A percentile compares a stretch with the other conserved stretches of the same genome.
Evolutionary conservation across 208 protist genomes (phyloP).

Genomic region (Trypanosoma avium): DNA sequence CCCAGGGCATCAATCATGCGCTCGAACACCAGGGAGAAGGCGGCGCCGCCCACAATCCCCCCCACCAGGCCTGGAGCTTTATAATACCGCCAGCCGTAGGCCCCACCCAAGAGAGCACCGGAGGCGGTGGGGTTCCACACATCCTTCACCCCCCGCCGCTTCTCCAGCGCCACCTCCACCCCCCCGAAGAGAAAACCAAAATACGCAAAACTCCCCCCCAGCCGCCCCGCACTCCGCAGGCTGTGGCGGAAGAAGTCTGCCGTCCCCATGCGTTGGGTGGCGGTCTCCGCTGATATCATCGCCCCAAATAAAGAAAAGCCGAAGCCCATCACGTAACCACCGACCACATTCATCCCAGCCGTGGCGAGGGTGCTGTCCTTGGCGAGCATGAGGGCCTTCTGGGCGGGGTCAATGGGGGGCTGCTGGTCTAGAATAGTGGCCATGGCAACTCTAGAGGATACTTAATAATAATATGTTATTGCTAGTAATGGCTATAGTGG

Average conservation of each 20-base stretch:
- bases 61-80: constrained; percentile 72
- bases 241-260: constrained; percentile 87
- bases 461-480: too few species aligned
- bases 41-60: constrained; percentile 65
- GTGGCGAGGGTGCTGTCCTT: constrained; percentile 68
- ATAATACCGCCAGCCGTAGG: constrained; percentile 84
- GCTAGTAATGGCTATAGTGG: too few species aligned
- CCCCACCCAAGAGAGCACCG: constrained; percentile 72
- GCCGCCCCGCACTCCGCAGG: constrained; percentile 53
- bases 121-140: constrained; percentile 76
- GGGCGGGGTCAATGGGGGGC: constrained; percentile 57
- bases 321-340: constrained; percentile 88
- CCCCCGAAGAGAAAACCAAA: constrained; percentile 91
- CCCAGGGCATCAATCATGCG: constrained; percentile 76
- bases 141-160: constrained; percentile 88
- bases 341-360: constrained; percentile 58
- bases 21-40: constrained; percentile 75
- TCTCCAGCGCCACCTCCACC: constrained; percentile 89
- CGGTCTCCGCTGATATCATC: constrained; percentile 83
- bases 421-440: constrained; percentile 58
- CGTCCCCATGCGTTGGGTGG: constrained; percentile 87
- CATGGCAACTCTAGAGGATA: constrained; percentile 31
- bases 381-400: constrained; percentile 61
- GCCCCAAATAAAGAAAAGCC: constrained; percentile 88
- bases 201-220: constrained; percentile 77